These are phyloP conservation scores for Gypsophila paniculata DNA, from an alignment of 179 eudicot species.

Conservation along the genomic window DNA sequence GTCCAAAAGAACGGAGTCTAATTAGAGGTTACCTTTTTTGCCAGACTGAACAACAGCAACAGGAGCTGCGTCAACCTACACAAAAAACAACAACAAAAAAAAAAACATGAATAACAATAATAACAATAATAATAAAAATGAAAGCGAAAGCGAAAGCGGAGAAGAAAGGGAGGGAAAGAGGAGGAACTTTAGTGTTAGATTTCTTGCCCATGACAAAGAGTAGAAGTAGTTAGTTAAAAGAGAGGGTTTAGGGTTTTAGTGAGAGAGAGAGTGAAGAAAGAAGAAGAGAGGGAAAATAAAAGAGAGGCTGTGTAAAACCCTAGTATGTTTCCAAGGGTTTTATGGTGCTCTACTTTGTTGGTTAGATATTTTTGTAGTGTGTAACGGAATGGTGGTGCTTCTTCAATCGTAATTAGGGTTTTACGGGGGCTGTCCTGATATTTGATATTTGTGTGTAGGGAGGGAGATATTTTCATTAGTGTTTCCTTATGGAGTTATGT, in stretches of 20 bases:
- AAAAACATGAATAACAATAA: no score
- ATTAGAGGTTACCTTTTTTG: slow-evolving; percentile 44
- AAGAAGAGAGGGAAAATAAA: no score
- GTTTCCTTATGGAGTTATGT: no score
- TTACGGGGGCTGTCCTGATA: no score
- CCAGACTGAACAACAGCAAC: slow-evolving; percentile 38
- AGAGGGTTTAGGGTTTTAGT: slow-evolving; percentile 6
- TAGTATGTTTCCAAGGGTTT: slow-evolving; percentile 17
- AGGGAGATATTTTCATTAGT: no score
- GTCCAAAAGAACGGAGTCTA: no score
- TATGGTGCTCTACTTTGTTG: slow-evolving; percentile 1
- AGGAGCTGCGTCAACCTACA: slow-evolving; percentile 50
- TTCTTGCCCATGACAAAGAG: slow-evolving; percentile 64
- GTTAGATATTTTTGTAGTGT: no score
- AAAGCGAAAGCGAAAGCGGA: background rate
- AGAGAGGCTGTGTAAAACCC: slow-evolving; percentile 10
- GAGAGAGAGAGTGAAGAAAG: no score
- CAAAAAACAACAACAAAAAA: background rate
- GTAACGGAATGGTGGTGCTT: no score
- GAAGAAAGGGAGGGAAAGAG: background rate
- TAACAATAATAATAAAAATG: no score
- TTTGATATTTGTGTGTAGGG: no score
- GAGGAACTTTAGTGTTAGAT: slow-evolving; percentile 44
- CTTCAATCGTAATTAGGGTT: no score
- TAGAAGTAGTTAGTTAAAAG: slow-evolving; percentile 12